A percentile compares a stretch with the other conserved stretches of the same genome.
Conservation (phyloP, 768 basidiomycete species). For the Pleurotus giganteus region DNA sequence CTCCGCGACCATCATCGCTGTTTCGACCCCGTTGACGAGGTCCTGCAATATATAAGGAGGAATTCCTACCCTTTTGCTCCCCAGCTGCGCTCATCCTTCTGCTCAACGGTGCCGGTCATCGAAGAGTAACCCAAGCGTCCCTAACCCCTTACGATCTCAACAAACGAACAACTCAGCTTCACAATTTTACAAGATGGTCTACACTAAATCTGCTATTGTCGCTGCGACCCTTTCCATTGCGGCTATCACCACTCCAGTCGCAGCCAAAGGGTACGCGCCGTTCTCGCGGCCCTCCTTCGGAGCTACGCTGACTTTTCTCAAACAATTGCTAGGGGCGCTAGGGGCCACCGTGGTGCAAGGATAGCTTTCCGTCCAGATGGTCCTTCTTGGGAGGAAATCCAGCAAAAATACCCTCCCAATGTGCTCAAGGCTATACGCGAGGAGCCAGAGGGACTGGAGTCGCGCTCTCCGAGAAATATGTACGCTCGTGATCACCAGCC, state of each 20-base stretch:
- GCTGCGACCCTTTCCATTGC: background rate
- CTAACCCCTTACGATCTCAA: background rate
- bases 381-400: background rate
- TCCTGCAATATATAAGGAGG: background rate
- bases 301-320: background rate
- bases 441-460: background rate
- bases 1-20: background rate
- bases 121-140: background rate
- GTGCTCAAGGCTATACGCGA: background rate
- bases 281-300: too few species aligned
- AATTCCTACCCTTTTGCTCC: background rate
- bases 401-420: background rate
- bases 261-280: background rate
- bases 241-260: background rate
- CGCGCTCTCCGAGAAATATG: background rate
- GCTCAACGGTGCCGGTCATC: background rate
- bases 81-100: background rate
- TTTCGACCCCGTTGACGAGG: background rate
- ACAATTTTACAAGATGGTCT: background rate
- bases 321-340: too few species aligned
- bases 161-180: background rate
- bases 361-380: background rate
- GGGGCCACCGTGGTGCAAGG: background rate
- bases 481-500: background rate
- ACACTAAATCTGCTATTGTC: background rate